Evolutionary conservation across 106 monocot species (phyloP), one percentile per base, ranked within the genome.

Genomic region (Platanthera guangdongensis): DNA sequence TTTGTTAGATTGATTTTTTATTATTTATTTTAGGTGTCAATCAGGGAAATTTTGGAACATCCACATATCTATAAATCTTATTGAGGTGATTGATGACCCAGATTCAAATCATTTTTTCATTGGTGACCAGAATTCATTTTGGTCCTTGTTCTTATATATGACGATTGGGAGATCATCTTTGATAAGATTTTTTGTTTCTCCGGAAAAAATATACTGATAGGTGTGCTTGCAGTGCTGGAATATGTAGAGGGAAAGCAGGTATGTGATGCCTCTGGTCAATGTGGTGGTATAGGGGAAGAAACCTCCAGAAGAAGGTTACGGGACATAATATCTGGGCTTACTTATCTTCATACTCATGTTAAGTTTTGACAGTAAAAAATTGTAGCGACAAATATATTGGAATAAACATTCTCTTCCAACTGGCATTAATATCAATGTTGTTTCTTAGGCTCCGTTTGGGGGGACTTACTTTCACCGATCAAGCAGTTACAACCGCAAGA

Each of bases 301-400:
- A 85, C 85, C 46, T 83, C 85, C 47, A 85, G 88, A 76, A 85
- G 77, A 82, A 88, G 92, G 74, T 63, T 95, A 72, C 65, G 90
- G 64, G 95, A 95, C 63, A 90, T 95, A 57, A 80, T 92, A 84
- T 78, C 39, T 92, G n/a, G 92, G 52, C 85, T 95, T 45, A 85
- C 78, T 78, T 95, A 95, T 88, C 88, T 95, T 21, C 95, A 95
- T 81, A 69, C 90, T 85, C 92, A 95, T 90, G 95, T 95, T n/a
- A 81, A 85, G 86, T 59, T 85, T 80, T 68, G 49, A 55, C 16
- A 6, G 50, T 13, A 57, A 3, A 51, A 78, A 45, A 39, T 53
- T 32, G n/a, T 67, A 57, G 21, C 53, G 19, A 74, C 8, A 60
- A 55, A 32, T 48, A 5, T 32, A 19, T 47, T 18, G 47, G 16